Evolutionary conservation across 75 land plant genomes (phyloP).

Genomic region (Chamaecyparis obtusa): DNA sequence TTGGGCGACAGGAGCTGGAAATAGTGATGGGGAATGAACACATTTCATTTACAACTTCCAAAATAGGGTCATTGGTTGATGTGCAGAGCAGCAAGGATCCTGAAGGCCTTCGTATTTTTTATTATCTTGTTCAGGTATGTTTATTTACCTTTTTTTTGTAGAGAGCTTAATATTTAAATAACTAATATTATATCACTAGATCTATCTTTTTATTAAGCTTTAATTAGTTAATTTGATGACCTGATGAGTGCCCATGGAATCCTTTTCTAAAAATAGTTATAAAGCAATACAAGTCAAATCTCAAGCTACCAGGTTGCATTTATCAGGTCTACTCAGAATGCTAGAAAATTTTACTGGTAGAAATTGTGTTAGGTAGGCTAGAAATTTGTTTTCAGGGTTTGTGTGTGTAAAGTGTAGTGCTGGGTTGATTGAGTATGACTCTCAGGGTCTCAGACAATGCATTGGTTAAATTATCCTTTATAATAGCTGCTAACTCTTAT

Average conservation of each 20-base stretch:
- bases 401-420: neutral
- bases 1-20: conserved; percentile 97
- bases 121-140: conserved; percentile 92
- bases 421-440: no score
- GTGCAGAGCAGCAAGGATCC: conserved; percentile 97
- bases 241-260: neutral
- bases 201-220: neutral
- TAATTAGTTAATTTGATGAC: neutral
- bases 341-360: neutral
- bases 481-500: no score
- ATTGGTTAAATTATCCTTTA: no score
- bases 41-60: conserved; percentile 94
- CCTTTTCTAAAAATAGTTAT: neutral
- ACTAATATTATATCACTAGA: neutral
- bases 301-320: neutral
- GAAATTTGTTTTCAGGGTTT: neutral
- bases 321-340: neutral
- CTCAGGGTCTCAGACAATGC: no score
- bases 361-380: neutral
- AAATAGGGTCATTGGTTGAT: conserved; percentile 95
- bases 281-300: neutral
- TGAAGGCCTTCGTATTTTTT: conserved; percentile 95
- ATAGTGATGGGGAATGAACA: conserved; percentile 98
- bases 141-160: neutral
- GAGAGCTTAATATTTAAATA: neutral